Conservation (phyloP, 2,329 filamentous ascomycete species). For the Cladophialophora immunda region DNA sequence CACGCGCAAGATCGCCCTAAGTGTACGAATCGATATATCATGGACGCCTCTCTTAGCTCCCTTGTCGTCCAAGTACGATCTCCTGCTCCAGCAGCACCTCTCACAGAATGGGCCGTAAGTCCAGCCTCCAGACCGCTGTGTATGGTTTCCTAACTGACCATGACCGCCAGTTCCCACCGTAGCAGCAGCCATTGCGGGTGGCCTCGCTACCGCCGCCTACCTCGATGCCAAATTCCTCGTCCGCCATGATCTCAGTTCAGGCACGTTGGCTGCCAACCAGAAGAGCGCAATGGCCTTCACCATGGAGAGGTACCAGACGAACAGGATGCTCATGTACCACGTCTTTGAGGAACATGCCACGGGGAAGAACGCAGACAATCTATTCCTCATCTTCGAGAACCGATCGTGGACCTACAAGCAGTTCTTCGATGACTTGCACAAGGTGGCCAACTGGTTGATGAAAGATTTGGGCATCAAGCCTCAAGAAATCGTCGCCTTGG, state of each 20-base stretch:
- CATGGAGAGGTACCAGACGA: conserved; percentile 55
- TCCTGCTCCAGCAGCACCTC: conserved; percentile 20
- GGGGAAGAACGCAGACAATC: conserved; percentile 61
- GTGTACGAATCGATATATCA: conserved; percentile 9
- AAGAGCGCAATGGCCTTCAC: conserved; percentile 32
- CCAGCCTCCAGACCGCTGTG: not conserved
- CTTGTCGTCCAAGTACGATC: not conserved
- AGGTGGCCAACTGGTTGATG: conserved; percentile 70
- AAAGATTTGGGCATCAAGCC: conserved; percentile 63
- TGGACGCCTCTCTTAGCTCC: conserved; percentile 4
- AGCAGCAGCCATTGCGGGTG: conserved; percentile 45
- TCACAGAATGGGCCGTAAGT: conserved; percentile 23
- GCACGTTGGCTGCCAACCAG: conserved; percentile 48
- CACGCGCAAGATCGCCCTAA: conserved; percentile 3
- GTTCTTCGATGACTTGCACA: conserved; percentile 62
- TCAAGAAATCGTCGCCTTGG: conserved; percentile 70
- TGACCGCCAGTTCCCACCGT: conserved; percentile 32
- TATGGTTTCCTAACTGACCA: not conserved
- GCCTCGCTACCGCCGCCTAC: conserved; percentile 62
- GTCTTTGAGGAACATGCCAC: conserved; percentile 67
- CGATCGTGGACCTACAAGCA: conserved; percentile 68
- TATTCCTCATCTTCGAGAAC: conserved; percentile 73
- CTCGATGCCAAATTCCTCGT: conserved; percentile 76
- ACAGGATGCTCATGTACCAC: conserved; percentile 72
- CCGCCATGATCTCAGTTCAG: conserved; percentile 65